phyloP scores from a whole-genome alignment of 2,329 filamentous ascomycete genomes.

The Colletotrichum sublineola region DNA sequence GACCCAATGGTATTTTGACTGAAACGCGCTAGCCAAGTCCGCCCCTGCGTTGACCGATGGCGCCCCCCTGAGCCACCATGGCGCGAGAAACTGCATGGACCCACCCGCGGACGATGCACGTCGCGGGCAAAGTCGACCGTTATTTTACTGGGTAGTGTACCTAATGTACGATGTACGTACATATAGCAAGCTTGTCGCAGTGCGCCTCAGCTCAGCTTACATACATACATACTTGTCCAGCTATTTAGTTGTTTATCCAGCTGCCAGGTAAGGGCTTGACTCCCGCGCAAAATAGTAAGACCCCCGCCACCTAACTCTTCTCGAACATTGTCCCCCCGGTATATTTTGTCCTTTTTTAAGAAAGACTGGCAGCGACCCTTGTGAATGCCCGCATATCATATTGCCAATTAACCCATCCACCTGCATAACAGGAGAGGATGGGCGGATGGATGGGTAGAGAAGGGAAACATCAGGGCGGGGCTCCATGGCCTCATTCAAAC shows the following conservation, averaged over 20 bases:
- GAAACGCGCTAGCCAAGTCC: not conserved
- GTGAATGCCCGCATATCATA: constrained; percentile 4
- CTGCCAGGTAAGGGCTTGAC: constrained; percentile 5
- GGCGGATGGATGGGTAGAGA: not conserved
- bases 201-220: too few species aligned
- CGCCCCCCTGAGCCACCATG: constrained; percentile 32
- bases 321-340: not conserved
- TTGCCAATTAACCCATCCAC: not conserved
- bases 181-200: too few species aligned
- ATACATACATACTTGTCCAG: not conserved
- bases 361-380: constrained; percentile 2
- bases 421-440: not conserved
- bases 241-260: not conserved
- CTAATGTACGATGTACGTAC: too few species aligned
- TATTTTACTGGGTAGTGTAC: not conserved
- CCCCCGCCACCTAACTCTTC: not conserved
- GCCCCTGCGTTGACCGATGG: constrained; percentile 33
- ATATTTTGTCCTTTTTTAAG: not conserved
- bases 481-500: not conserved
- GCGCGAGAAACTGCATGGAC: not conserved
- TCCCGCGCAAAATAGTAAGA: not conserved
- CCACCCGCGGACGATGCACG: constrained; percentile 22
- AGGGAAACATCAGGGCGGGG: not conserved
- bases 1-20: not conserved
- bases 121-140: constrained; percentile 1